Evolutionary conservation across 768 basidiomycete species (phyloP), one percentile per base, ranked within the genome.

Genomic region (Polyporus arcularius): DNA sequence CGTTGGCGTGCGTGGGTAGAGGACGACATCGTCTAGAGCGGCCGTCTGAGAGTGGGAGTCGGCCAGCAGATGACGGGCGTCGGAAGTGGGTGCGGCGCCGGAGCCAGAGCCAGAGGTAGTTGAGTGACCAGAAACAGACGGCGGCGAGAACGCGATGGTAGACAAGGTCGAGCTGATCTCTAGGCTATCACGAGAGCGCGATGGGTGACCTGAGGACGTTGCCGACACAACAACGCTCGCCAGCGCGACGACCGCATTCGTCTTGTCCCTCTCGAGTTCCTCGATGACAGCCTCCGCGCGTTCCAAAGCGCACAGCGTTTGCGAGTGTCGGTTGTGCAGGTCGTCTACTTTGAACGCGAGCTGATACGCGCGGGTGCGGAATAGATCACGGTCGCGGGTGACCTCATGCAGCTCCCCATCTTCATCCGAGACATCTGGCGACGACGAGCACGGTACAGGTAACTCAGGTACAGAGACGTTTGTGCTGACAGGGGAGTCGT

Each of bases 311-410:
- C 32, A 51, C 2, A 39, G 12, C 7, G 41, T 56, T 38, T 61
- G 54, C 32, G 60, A 49, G 35, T 45, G 42, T 4, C 42, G 31
- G 15, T 18, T 56, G 50, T 56, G 55, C 49, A 32, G 52, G 1
- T 52, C 60, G 28, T 61, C 60, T 9, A 61, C 49, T 10, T 55
- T 49, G 49, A 56, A 28, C 10, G 60, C 60, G 21, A 61, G 60
- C 35, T 56, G 48, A 15, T 56, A 56, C 14, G 60, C 60, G 18
- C 60, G 60, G 14, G 53, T 32, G 12, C 60, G 60, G 35, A 56
- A 61, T 42, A 61, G 50, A 26, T 61, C 60, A 41, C 60, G 60
- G 11, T 61, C 60, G 18, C 15, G 21, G 4, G 35, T 56, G 15
- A 32, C 5, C 32, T 35, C 39, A 11, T 52, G 49, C 10, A 61